Evolutionary conservation across 495 filamentous ascomycete genomes (phyloP).

Genomic region (Astrocystis sublimbata): DNA sequence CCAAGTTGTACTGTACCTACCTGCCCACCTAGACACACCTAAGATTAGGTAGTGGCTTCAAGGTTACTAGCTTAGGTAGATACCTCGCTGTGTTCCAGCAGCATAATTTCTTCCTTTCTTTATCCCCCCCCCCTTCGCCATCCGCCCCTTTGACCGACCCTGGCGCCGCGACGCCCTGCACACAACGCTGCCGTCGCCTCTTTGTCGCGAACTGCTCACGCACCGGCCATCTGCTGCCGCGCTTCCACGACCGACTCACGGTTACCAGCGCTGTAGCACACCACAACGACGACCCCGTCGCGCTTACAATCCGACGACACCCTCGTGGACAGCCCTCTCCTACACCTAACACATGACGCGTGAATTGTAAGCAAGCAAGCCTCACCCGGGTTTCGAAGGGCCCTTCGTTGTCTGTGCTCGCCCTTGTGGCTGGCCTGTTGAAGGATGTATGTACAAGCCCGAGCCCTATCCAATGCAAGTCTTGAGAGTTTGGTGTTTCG

Average conservation of each 20-base stretch:
- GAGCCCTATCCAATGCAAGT: too few relatives aligned
- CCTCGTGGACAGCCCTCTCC: neutral
- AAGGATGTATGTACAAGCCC: too few relatives aligned
- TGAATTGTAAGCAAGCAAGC: constrained; percentile 11
- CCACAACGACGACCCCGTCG: neutral
- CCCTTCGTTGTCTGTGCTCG: neutral
- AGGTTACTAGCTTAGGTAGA: too few relatives aligned
- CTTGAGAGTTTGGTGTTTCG: too few relatives aligned
- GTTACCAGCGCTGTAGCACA: too few relatives aligned
- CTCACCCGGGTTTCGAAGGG: constrained; percentile 17
- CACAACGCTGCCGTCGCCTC: neutral
- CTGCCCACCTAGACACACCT: too few relatives aligned
- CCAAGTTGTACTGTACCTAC: too few relatives aligned
- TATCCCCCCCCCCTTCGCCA: too few relatives aligned
- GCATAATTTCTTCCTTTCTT: constrained; percentile 5
- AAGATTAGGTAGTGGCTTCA: too few relatives aligned
- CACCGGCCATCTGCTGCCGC: constrained; percentile 1
- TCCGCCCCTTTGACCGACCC: constrained; percentile 3
- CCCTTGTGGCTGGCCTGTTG: constrained; percentile 10
- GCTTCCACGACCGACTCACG: neutral
- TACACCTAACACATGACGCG: constrained; percentile 17
- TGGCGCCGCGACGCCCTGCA: constrained; percentile 5
- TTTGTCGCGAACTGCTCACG: constrained; percentile 9
- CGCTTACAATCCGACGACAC: neutral
- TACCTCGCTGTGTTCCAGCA: too few relatives aligned